phyloP scores from a whole-genome alignment of 805 yeast species.

The Lipomyces lipofer region DNA sequence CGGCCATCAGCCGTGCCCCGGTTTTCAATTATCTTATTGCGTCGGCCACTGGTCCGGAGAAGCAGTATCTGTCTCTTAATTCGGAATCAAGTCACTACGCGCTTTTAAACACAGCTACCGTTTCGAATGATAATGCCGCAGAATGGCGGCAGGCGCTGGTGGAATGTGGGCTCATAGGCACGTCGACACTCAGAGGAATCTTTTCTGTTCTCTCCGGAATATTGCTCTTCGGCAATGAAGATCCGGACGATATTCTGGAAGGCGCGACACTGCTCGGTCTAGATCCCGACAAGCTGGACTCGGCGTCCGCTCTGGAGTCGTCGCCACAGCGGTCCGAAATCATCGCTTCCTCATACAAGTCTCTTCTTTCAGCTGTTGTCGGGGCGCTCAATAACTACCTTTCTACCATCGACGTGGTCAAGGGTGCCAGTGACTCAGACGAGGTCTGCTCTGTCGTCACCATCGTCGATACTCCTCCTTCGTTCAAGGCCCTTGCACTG shows the following conservation, averaged over 20 bases:
- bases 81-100: slow-evolving; percentile 7
- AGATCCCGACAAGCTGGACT: slow-evolving; percentile 37
- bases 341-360: slow-evolving; percentile 39
- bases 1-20: slow-evolving; percentile 11
- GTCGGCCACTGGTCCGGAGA: slow-evolving; percentile 18
- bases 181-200: slow-evolving; percentile 37
- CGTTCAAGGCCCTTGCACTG: slow-evolving; percentile 35
- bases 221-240: slow-evolving; percentile 41
- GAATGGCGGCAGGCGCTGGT: slow-evolving; percentile 45
- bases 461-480: slow-evolving; percentile 40
- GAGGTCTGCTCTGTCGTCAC: slow-evolving; percentile 42
- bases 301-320: slow-evolving; percentile 22
- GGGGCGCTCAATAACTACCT: slow-evolving; percentile 41
- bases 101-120: not conserved
- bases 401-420: slow-evolving; percentile 32
- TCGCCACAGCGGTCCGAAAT: slow-evolving; percentile 33
- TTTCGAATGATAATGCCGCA: slow-evolving; percentile 33
- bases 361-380: slow-evolving; percentile 40
- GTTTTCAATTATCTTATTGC: slow-evolving; percentile 16
- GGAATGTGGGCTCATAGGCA: slow-evolving; percentile 40
- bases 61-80: slow-evolving; percentile 10
- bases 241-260: slow-evolving; percentile 41
- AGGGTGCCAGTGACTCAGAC: slow-evolving; percentile 34
- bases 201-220: slow-evolving; percentile 43
- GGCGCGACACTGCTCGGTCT: slow-evolving; percentile 46